A percentile compares a stretch with the other conserved stretches of the same genome.
phyloP scores from a whole-genome alignment of 2,329 filamentous ascomycete species.

The Hypoxylon sp. region DNA sequence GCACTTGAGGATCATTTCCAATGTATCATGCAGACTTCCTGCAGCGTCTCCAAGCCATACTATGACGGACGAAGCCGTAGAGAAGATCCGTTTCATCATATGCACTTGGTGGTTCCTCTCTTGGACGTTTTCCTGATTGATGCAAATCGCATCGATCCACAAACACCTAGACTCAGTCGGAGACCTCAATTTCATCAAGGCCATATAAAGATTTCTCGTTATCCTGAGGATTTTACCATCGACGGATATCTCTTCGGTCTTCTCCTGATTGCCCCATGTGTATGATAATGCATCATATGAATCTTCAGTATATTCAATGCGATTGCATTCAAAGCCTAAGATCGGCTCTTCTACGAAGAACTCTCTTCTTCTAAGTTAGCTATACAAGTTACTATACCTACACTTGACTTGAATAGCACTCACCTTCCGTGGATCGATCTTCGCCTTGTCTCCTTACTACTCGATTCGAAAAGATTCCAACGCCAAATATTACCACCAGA shows the following conservation, averaged over 20 bases:
- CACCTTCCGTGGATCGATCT: slow-evolving; percentile 28
- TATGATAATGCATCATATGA: slow-evolving; percentile 32
- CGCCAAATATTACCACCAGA: slow-evolving; percentile 23
- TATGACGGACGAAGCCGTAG: slow-evolving; percentile 20
- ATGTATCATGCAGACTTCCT: slow-evolving; percentile 10
- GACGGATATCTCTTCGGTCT: slow-evolving; percentile 10
- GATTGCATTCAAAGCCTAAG: slow-evolving; percentile 21
- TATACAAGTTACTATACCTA: not conserved
- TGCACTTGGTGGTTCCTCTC: slow-evolving; percentile 35
- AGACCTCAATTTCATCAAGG: slow-evolving; percentile 15
- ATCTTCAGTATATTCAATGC: slow-evolving; percentile 1
- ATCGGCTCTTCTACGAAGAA: slow-evolving; percentile 26
- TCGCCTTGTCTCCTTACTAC: slow-evolving; percentile 23
- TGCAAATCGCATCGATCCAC: slow-evolving; percentile 33
- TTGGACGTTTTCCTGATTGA: slow-evolving; percentile 26
- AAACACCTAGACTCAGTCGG: slow-evolving; percentile 3
- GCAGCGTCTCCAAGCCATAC: slow-evolving; percentile 29
- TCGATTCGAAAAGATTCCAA: slow-evolving; percentile 21
- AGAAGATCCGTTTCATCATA: slow-evolving; percentile 33
- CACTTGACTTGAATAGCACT: not conserved
- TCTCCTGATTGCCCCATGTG: slow-evolving; percentile 21
- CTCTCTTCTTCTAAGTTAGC: slow-evolving; percentile 15
- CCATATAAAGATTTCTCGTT: slow-evolving; percentile 17
- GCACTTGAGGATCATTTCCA: slow-evolving; percentile 32
- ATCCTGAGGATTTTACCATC: slow-evolving; percentile 14